Evolutionary conservation across 139 green algal genomes (phyloP).

Genomic region (Closterium sp.): DNA sequence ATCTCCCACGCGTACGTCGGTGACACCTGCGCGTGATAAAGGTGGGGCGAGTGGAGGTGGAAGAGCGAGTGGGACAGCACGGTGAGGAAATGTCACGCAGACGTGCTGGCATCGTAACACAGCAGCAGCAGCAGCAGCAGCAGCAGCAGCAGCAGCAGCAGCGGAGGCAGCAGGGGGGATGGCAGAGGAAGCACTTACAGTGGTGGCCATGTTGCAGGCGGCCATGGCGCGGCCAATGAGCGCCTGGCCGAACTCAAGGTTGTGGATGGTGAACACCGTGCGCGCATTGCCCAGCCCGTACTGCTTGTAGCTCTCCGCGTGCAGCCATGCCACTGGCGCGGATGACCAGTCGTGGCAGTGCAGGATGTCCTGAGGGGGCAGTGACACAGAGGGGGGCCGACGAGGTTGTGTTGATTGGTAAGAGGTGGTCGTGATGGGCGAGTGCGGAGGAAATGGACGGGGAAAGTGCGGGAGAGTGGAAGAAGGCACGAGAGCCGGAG

Average conservation of each 20-base stretch:
- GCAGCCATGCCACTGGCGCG: constrained; percentile 53
- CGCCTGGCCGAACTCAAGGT: constrained; percentile 70
- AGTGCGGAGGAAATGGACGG: not conserved
- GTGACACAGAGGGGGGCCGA: too few species aligned
- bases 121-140: not conserved
- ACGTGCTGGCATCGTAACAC: not conserved
- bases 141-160: too few species aligned
- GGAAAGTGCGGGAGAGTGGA: not conserved
- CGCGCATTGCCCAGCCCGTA: constrained; percentile 81
- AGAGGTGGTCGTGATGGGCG: not conserved
- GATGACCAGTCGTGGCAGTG: constrained; percentile 66
- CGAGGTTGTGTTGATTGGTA: not conserved
- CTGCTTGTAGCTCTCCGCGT: constrained; percentile 80
- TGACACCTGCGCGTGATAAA: constrained; percentile 47
- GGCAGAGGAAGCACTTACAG: constrained; percentile 24
- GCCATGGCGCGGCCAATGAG: constrained; percentile 70
- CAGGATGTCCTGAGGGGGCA: constrained; percentile 53
- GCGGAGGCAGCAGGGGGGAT: too few species aligned
- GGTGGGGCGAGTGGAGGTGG: too few species aligned
- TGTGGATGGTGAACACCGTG: constrained; percentile 68
- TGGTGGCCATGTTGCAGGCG: constrained; percentile 52
- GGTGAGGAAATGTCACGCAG: too few species aligned
- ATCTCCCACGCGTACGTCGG: constrained; percentile 61
- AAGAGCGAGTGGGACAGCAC: too few species aligned
- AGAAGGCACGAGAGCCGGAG: too few species aligned